These are phyloP conservation scores for Tuber magnatum DNA, from an alignment of 495 filamentous ascomycete species.

Conservation along the genomic window DNA sequence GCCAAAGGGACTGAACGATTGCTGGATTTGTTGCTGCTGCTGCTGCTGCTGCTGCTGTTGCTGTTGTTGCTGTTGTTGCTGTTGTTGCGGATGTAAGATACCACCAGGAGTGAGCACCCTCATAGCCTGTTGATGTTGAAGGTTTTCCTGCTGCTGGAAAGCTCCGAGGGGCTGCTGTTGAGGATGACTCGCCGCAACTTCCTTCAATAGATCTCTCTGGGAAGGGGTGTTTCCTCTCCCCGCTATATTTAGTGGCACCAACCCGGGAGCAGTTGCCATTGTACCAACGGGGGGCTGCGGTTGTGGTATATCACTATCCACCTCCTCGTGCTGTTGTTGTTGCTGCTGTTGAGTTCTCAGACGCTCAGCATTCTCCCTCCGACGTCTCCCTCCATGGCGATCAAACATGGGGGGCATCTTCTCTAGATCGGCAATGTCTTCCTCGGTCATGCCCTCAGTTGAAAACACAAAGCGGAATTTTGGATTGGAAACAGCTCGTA, in stretches of 20 bases:
- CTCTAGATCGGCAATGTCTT: conserved; percentile 52
- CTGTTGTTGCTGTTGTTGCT: conserved; percentile 24
- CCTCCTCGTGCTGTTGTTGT: conserved; percentile 24
- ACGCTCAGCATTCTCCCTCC: conserved; percentile 60
- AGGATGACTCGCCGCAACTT: conserved; percentile 23
- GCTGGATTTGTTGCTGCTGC: conserved; percentile 26
- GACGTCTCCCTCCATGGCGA: conserved; percentile 64
- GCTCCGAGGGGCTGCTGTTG: conserved; percentile 32
- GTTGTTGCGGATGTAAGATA: conserved; percentile 16
- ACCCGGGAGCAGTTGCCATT: conserved; percentile 28
- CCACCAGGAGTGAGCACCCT: background rate
- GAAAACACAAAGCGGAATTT: conserved; percentile 59
- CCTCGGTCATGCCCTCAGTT: conserved; percentile 44
- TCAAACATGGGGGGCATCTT: conserved; percentile 76
- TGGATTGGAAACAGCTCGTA: conserved; percentile 53
- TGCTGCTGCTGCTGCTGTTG: conserved; percentile 30
- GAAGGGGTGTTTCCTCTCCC: conserved; percentile 30
- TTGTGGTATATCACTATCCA: conserved; percentile 20
- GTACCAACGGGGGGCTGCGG: conserved; percentile 35
- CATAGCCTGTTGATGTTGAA: conserved; percentile 33
- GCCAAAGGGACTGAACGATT: conserved; percentile 34
- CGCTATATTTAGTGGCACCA: conserved; percentile 17
- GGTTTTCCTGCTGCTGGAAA: conserved; percentile 38
- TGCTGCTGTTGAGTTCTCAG: conserved; percentile 45
- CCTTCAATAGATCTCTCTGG: conserved; percentile 31